Base-by-base conservation (phyloP, 2,329 filamentous ascomycete species). In the Truncatella angustata region DNA sequence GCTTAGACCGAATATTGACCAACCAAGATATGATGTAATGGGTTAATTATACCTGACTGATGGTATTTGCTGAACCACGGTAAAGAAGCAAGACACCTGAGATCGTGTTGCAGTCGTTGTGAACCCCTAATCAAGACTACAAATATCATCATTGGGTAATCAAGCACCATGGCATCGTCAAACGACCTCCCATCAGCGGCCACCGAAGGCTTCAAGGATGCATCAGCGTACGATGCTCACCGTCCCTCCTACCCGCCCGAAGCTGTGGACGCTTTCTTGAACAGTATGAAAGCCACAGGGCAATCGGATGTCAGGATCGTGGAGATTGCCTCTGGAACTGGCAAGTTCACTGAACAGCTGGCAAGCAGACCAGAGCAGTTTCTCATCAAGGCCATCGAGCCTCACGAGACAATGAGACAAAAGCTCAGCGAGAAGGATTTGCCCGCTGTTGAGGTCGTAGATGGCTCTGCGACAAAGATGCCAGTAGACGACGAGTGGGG, bases 271-370 rank as follows among this genome's bases (percentile, higher is more conserved):
- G 67, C 70, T 32, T 78, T 91, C 16, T 76, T 91, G 3, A 59
- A 65, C 14, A 72, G 76, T 45, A 70, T 87, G n/a, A 68, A 73
- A 5, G 66, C 90, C 7, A 68, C 73, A 24, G 74, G 72, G 23
- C 61, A 73, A 16, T 48, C 68, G 5, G 70, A 72, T 42, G 77
- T 78, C 12, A 75, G 69, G 40, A 69, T 89, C 36, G 65, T 88
- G 21, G 86, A 90, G 63, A 72, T 90, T 16, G 86, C 79, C 1
- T 83, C 85, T 3, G 86, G 86, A 0, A 88, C 86, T 1, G 87
- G 87, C 23, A 88, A 88, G 62, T 85, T 89, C 61, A 89, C 86
- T 0, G 82, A 86, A 64, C 60, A 78, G 16, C 73, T 91, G 30
- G 80, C 82, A 5, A 70, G 66, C 12, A 72, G 85, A 26, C 71